A percentile compares a stretch with the other conserved stretches of the same genome.
These are phyloP conservation scores for Pythium rishiriense DNA, from an alignment of 352 stramenopile species.

Conservation along the genomic window DNA sequence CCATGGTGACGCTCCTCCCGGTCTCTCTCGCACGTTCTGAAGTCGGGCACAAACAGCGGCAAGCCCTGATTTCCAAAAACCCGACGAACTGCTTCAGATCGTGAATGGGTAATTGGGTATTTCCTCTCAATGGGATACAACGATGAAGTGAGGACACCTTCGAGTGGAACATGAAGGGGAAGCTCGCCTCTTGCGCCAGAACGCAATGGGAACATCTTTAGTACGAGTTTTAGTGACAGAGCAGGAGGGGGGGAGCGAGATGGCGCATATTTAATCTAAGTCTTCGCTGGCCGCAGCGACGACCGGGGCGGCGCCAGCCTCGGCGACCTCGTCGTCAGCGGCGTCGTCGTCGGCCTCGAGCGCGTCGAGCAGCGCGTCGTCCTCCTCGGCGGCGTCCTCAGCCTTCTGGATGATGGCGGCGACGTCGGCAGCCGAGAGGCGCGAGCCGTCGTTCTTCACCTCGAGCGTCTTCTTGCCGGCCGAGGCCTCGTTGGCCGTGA, in stretches of 20 bases:
- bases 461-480: conserved; percentile 76
- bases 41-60: no score
- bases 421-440: conserved; percentile 65
- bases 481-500: conserved; percentile 86
- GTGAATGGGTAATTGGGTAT: no score
- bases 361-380: conserved; percentile 72
- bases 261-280: conserved; percentile 75
- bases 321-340: conserved; percentile 40
- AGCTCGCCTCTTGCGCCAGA: neutral
- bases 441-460: conserved; percentile 72
- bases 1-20: conserved; percentile 33
- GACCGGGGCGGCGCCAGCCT: conserved; percentile 27
- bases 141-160: no score
- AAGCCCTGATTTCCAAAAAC: no score
- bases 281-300: conserved; percentile 59
- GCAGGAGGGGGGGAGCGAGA: conserved; percentile 3
- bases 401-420: conserved; percentile 81
- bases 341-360: conserved; percentile 70
- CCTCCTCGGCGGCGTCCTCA: conserved; percentile 81
- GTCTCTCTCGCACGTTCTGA: no score
- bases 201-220: neutral
- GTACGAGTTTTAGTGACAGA: conserved; percentile 17
- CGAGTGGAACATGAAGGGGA: neutral
- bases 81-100: no score
- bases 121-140: no score